Evolutionary conservation across 1,284 basidiomycete genomes (phyloP), one percentile per base, ranked within the genome.

Genomic region (Marasmius oreades): DNA sequence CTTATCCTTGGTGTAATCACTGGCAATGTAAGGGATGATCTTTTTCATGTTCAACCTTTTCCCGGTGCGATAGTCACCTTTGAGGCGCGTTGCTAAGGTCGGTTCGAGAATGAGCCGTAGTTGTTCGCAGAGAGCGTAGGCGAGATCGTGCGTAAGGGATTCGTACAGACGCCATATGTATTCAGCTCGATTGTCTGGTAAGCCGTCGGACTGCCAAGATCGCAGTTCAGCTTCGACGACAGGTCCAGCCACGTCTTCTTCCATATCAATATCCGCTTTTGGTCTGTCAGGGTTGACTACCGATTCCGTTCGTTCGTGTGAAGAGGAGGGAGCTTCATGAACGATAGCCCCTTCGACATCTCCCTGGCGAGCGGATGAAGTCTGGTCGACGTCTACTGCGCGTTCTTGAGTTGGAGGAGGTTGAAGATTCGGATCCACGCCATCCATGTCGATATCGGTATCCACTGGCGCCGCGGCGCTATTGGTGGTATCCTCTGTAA

Each of bases 21-120:
- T 94, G 8, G 97, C 97, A 63, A 99, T 96, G 77, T 98, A 99
- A 1, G 93, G 88, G 56, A 99, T 95, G 70, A 99, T 95, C 77
- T 97, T 97, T 71, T 96, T 94, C 96, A 99, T 98, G 73, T 99
- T 99, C 47, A 99, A 84, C 23, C 97, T 84, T 75, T 99, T 99
- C 53, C 97, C 97, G 0, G 93, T 98, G 46, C 96, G 91, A 73
- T 97, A 99, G 76, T 99, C 97, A 45, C 97, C 97, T 71, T 92
- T 92, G 43, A 99, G 81, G 24, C 97, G 86, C 10, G 96, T 98
- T 1, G 97, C 95, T 43, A 92, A 79, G 0, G 96, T 98, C 0
- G 97, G 97, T 59, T 95, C 95, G 23, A 99, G 82, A 67, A 99
- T 97, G 52, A 99, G 88, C 20, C 97, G 93, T 14, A 99, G 85